Percentiles rank a stretch among this genome's conserved stretches.
Evolutionary conservation across 192 early-diverging fungal species (phyloP).

Genomic region (Phlyctochytrium bullatum): DNA sequence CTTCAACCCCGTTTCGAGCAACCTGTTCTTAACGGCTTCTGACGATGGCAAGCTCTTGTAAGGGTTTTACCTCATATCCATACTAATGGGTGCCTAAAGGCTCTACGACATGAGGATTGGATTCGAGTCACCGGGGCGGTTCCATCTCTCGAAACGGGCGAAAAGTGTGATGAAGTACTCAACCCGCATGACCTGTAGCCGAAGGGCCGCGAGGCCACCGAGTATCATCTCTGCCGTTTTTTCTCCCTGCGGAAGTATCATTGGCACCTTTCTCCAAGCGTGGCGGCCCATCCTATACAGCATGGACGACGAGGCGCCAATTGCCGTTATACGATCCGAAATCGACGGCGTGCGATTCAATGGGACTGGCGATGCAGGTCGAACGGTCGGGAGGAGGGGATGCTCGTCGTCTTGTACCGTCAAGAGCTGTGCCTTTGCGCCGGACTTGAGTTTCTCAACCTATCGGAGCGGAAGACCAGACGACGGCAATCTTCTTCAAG

Average conservation of each 20-base stretch:
- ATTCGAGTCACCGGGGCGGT: background rate
- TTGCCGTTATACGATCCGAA: conserved; percentile 3
- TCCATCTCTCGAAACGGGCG: background rate
- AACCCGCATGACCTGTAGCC: background rate
- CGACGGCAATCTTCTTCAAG: background rate
- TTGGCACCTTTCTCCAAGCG: conserved; percentile 15
- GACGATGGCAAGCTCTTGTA: conserved; percentile 17
- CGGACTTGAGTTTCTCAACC: background rate
- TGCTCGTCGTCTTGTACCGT: conserved; percentile 12
- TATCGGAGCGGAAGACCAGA: background rate
- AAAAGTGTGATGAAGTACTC: background rate
- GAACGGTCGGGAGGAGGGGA: background rate
- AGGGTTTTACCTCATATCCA: background rate
- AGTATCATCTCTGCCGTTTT: conserved; percentile 14
- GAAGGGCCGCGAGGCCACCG: background rate
- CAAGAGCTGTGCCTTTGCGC: conserved; percentile 15
- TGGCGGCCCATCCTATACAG: conserved; percentile 19
- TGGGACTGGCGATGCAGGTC: background rate
- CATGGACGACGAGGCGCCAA: conserved; percentile 7
- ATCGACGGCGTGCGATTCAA: conserved; percentile 15
- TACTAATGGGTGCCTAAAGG: background rate
- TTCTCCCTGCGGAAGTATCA: conserved; percentile 19
- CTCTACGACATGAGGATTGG: conserved; percentile 8
- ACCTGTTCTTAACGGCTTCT: conserved; percentile 8
- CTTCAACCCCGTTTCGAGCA: conserved; percentile 20